These are phyloP conservation scores for Clohesyomyces aquaticus DNA, from an alignment of 495 filamentous ascomycete genomes.

Conservation along the genomic window DNA sequence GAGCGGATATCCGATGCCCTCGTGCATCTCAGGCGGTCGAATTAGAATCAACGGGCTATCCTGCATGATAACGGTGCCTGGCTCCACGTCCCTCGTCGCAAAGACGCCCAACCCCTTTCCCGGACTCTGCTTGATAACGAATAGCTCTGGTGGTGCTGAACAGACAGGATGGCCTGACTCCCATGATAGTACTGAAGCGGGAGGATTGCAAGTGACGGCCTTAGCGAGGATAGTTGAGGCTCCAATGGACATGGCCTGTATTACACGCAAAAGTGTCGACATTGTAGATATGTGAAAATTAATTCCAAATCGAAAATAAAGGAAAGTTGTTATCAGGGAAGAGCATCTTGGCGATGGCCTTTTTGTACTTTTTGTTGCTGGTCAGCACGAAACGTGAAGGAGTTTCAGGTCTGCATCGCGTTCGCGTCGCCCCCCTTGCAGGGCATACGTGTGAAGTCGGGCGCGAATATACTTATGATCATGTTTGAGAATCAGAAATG, in stretches of 20 bases:
- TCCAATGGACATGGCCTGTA: no score
- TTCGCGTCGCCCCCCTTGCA: not conserved
- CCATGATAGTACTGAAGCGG: slow-evolving; percentile 17
- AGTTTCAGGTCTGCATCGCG: not conserved
- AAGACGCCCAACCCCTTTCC: slow-evolving; percentile 38
- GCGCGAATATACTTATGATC: no score
- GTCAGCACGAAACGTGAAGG: not conserved
- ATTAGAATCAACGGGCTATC: slow-evolving; percentile 26
- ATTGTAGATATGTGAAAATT: no score
- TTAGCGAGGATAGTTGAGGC: not conserved
- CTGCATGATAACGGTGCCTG: slow-evolving; percentile 20
- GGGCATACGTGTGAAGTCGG: not conserved
- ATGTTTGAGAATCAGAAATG: not conserved
- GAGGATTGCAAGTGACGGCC: not conserved
- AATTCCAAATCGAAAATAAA: not conserved
- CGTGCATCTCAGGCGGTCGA: slow-evolving; percentile 10
- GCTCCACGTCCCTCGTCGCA: slow-evolving; percentile 24
- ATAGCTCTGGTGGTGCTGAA: slow-evolving; percentile 4
- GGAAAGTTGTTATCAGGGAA: not conserved
- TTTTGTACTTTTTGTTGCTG: not conserved
- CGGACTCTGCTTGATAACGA: slow-evolving; percentile 12
- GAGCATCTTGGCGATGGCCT: not conserved
- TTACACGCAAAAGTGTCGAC: no score
- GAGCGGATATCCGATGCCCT: slow-evolving; percentile 10
- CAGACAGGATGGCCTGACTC: slow-evolving; percentile 19